Conservation (phyloP, 2,329 filamentous ascomycete genomes). For the Colletotrichum agaves region DNA sequence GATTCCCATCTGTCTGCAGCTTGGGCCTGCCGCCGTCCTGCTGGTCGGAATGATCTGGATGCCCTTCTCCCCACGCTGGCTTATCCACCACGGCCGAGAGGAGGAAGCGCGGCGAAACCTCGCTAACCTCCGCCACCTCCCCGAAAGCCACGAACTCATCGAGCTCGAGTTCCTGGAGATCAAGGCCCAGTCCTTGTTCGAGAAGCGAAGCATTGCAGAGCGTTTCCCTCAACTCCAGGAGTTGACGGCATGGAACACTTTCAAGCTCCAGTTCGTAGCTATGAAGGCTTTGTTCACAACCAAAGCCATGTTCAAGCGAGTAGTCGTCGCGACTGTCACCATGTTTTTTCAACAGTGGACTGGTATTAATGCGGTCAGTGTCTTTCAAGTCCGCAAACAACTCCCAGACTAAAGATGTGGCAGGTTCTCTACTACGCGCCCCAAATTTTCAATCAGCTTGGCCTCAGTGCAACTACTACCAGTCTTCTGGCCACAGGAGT, state of each 20-base stretch:
- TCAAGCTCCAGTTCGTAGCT: slow-evolving; percentile 76
- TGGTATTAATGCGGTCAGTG: slow-evolving; percentile 63
- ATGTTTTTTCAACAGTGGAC: slow-evolving; percentile 53
- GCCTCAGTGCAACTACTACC: slow-evolving; percentile 61
- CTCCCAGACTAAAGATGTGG: not conserved
- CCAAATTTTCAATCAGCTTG: slow-evolving; percentile 74
- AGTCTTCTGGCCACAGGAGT: slow-evolving; percentile 77
- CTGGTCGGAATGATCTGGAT: slow-evolving; percentile 80
- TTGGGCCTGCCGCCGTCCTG: slow-evolving; percentile 73
- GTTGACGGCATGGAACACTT: slow-evolving; percentile 69
- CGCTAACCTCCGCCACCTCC: slow-evolving; percentile 70
- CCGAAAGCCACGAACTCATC: slow-evolving; percentile 73
- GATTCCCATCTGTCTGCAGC: slow-evolving; percentile 76
- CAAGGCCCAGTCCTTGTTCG: slow-evolving; percentile 80
- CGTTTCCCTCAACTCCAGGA: slow-evolving; percentile 74
- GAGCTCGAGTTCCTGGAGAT: slow-evolving; percentile 85
- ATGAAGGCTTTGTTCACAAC: slow-evolving; percentile 72
- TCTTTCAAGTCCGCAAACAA: too few relatives aligned
- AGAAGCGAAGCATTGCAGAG: slow-evolving; percentile 75
- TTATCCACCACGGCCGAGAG: slow-evolving; percentile 76
- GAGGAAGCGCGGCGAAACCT: slow-evolving; percentile 73
- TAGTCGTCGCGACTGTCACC: slow-evolving; percentile 70
- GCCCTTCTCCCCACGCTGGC: slow-evolving; percentile 82
- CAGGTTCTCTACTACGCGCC: slow-evolving; percentile 73
- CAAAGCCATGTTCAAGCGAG: slow-evolving; percentile 73